Evolutionary conservation across 2,329 filamentous ascomycete species (phyloP).

Genomic region (Emericellopsis cladophorae): DNA sequence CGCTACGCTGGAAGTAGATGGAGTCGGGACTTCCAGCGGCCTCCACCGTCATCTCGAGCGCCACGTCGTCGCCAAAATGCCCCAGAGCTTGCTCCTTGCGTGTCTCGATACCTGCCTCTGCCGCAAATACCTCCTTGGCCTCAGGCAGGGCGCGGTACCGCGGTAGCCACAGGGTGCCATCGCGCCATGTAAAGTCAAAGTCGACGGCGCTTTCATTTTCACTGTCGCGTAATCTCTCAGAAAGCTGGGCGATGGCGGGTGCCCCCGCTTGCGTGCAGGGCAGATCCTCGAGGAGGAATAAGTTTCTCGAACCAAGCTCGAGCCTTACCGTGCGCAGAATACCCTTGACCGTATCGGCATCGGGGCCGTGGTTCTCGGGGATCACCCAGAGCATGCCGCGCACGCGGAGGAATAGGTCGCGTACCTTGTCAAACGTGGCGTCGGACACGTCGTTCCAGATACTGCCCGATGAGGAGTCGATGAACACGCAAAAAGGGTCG

Average conservation of each 20-base stretch:
- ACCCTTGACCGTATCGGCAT: constrained; percentile 4
- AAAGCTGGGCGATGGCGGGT: constrained; percentile 3
- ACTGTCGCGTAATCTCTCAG: not conserved
- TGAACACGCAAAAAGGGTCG: constrained; percentile 1
- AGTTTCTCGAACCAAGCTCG: constrained; percentile 1
- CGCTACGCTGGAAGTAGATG: constrained; percentile 4
- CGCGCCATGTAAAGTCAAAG: constrained; percentile 6
- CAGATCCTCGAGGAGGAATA: constrained; percentile 3
- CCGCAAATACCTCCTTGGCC: constrained; percentile 4
- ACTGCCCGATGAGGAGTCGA: not conserved
- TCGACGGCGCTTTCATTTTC: constrained; percentile 1
- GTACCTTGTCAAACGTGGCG: constrained; percentile 3
- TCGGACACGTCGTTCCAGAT: not conserved
- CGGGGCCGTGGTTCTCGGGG: constrained; percentile 2
- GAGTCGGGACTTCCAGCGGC: constrained; percentile 12
- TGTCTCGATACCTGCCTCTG: constrained; percentile 6
- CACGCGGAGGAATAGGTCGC: constrained; percentile 2
- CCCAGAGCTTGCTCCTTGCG: constrained; percentile 9
- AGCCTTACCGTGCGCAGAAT: constrained; percentile 5
- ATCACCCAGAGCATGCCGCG: constrained; percentile 5
- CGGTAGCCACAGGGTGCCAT: constrained; percentile 5
- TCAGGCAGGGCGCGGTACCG: constrained; percentile 2
- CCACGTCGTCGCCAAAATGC: constrained; percentile 4
- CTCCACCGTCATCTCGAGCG: constrained; percentile 12
- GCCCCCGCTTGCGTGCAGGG: constrained; percentile 1